Evolutionary conservation across 352 stramenopile genomes (phyloP).

Genomic region (Globisporangium cylindrosporum): DNA sequence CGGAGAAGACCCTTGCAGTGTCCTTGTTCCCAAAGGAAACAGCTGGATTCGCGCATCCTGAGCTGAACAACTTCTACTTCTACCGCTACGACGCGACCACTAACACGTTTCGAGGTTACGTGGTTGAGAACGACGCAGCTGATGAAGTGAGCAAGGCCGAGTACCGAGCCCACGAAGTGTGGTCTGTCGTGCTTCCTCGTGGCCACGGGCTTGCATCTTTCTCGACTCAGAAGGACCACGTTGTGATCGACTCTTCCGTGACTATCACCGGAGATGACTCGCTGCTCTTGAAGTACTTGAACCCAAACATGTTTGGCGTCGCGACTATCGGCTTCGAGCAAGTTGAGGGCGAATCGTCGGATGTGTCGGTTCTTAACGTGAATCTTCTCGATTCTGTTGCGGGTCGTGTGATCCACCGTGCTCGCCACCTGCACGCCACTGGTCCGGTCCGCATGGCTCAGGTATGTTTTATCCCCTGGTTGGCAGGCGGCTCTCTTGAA

Average conservation of each 20-base stretch:
- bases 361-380: constrained; percentile 71
- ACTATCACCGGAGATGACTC: constrained; percentile 94
- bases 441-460: constrained; percentile 67
- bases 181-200: constrained; percentile 64
- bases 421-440: constrained; percentile 79
- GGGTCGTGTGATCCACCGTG: constrained; percentile 91
- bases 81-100: constrained; percentile 56
- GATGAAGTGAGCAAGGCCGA: constrained; percentile 10
- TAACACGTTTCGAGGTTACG: constrained; percentile 56
- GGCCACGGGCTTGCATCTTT: constrained; percentile 55
- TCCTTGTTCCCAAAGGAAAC: constrained; percentile 53
- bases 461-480: constrained; percentile 23
- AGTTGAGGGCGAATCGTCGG: constrained; percentile 29
- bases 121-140: constrained; percentile 34
- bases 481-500: background rate
- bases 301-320: constrained; percentile 94
- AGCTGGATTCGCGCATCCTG: constrained; percentile 38
- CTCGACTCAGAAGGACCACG: constrained; percentile 57
- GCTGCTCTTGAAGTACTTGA: constrained; percentile 97
- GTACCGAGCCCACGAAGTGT: constrained; percentile 54
- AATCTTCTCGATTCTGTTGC: constrained; percentile 94
- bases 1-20: constrained; percentile 45
- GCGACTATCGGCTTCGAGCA: constrained; percentile 74
- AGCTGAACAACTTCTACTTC: constrained; percentile 78
- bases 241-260: constrained; percentile 71